Evolutionary conservation across 2,329 filamentous ascomycete species (phyloP).

Genomic region (Aspergillus melleus): DNA sequence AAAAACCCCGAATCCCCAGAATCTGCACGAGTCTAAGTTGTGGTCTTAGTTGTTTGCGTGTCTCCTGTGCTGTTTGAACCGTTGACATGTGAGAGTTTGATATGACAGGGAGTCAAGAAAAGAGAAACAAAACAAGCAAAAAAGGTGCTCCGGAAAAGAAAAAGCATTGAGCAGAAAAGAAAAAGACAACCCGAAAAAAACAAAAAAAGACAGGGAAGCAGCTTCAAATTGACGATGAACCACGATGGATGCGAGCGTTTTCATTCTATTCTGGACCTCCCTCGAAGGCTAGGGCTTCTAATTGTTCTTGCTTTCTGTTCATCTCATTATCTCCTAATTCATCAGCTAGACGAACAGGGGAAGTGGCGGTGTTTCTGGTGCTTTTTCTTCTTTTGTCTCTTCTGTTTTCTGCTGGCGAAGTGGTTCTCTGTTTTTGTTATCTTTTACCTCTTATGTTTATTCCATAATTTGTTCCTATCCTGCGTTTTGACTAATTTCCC

Average conservation of each 20-base stretch:
- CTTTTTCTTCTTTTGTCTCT: slow-evolving; percentile 20
- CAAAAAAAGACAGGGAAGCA: slow-evolving; percentile 19
- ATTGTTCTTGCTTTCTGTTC: slow-evolving; percentile 26
- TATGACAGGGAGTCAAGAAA: slow-evolving; percentile 10
- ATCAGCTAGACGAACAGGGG: slow-evolving; percentile 36
- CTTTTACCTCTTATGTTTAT: slow-evolving; percentile 23
- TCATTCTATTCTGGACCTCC: slow-evolving; percentile 24
- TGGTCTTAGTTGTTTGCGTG: slow-evolving; percentile 16
- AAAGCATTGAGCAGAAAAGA: slow-evolving; percentile 14
- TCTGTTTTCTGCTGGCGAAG: slow-evolving; percentile 32
- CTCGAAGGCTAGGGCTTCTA: slow-evolving; percentile 19
- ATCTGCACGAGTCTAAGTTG: slow-evolving; percentile 13
- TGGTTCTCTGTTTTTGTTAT: slow-evolving; percentile 28
- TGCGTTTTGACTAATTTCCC: slow-evolving; percentile 18
- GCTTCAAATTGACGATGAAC: slow-evolving; percentile 18
- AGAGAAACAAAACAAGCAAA: slow-evolving; percentile 16
- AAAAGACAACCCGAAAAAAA: slow-evolving; percentile 13
- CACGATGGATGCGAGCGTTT: slow-evolving; percentile 30
- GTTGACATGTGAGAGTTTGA: slow-evolving; percentile 11
- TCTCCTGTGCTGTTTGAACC: slow-evolving; percentile 15
- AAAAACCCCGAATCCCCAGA: background rate
- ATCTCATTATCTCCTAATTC: slow-evolving; percentile 35
- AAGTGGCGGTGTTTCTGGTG: slow-evolving; percentile 41
- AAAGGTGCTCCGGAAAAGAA: slow-evolving; percentile 16
- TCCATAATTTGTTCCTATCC: slow-evolving; percentile 25